Conservation (phyloP, 177 flowering plant genomes). For the Telopea speciosissima region DNA sequence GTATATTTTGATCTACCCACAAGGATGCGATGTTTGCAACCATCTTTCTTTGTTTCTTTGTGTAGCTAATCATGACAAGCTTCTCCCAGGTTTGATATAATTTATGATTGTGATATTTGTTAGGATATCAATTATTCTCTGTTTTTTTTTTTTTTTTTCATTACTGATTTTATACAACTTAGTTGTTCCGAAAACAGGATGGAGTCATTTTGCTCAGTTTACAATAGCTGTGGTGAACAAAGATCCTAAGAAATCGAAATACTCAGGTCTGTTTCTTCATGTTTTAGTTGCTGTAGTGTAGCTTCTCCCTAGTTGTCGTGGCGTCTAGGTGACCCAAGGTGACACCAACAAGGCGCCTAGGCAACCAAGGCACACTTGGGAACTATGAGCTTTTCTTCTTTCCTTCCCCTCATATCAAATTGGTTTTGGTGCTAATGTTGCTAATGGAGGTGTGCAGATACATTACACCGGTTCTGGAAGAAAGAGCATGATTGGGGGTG, state of each 20-base stretch:
- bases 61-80: conserved; percentile 98
- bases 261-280: conserved; percentile 61
- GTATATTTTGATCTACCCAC: conserved; percentile 96
- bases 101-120: neutral
- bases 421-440: conserved; percentile 5
- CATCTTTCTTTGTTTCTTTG: conserved; percentile 97
- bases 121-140: neutral
- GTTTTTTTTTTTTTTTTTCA: neutral
- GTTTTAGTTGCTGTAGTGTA: neutral
- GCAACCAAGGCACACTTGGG: too few relatives aligned
- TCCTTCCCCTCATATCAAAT: neutral
- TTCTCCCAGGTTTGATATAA: conserved; percentile 73
- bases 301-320: too few relatives aligned
- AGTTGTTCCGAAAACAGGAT: conserved; percentile 44
- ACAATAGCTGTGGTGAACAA: conserved; percentile 97
- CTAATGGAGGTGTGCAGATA: conserved; percentile 51
- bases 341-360: too few relatives aligned
- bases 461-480: conserved; percentile 94
- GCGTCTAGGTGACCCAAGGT: too few relatives aligned
- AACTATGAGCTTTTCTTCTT: too few relatives aligned
- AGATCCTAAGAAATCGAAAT: conserved; percentile 96
- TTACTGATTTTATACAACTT: neutral
- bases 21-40: conserved; percentile 98
- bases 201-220: conserved; percentile 99
- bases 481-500: conserved; percentile 99